A percentile compares a stretch with the other conserved stretches of the same genome.
These are phyloP conservation scores for Halteria grandinella DNA, from an alignment of 73 alveolate genomes.

Conservation along the genomic window DNA sequence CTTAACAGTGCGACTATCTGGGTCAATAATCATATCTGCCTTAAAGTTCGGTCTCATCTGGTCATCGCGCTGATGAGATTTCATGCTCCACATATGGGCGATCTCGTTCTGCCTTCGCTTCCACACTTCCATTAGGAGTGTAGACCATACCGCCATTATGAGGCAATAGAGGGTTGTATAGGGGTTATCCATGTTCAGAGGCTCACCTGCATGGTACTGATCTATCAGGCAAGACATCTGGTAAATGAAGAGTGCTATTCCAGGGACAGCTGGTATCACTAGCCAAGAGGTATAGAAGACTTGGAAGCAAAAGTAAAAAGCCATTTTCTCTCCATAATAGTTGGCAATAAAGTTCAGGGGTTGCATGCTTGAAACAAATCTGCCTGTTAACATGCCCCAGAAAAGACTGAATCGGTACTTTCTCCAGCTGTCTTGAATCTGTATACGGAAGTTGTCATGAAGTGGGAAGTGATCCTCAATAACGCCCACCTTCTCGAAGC, in stretches of 20 bases:
- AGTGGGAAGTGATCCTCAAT: constrained; percentile 53
- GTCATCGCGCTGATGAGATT: constrained; percentile 7
- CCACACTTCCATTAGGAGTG: constrained; percentile 53
- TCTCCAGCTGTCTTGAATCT: constrained; percentile 17
- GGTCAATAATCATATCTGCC: constrained; percentile 28
- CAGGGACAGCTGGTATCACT: constrained; percentile 74
- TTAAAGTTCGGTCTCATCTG: constrained; percentile 8
- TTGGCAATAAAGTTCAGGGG: constrained; percentile 46
- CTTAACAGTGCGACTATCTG: background rate
- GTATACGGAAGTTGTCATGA: constrained; percentile 14
- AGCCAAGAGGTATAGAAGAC: constrained; percentile 74
- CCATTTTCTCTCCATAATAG: constrained; percentile 64
- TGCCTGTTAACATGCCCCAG: constrained; percentile 51
- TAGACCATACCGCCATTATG: constrained; percentile 51
- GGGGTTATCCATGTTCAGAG: constrained; percentile 9
- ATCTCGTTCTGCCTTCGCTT: constrained; percentile 49
- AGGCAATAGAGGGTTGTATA: constrained; percentile 14
- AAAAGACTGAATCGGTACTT: constrained; percentile 15
- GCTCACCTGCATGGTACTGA: too few species aligned
- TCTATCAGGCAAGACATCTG: too few species aligned
- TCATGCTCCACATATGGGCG: constrained; percentile 39
- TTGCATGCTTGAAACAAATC: constrained; percentile 4
- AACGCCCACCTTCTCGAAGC: constrained; percentile 24
- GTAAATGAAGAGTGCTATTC: constrained; percentile 59
- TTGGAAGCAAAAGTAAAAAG: constrained; percentile 42